phyloP scores from a whole-genome alignment of 805 yeast genomes.

The Candida adriatica region DNA sequence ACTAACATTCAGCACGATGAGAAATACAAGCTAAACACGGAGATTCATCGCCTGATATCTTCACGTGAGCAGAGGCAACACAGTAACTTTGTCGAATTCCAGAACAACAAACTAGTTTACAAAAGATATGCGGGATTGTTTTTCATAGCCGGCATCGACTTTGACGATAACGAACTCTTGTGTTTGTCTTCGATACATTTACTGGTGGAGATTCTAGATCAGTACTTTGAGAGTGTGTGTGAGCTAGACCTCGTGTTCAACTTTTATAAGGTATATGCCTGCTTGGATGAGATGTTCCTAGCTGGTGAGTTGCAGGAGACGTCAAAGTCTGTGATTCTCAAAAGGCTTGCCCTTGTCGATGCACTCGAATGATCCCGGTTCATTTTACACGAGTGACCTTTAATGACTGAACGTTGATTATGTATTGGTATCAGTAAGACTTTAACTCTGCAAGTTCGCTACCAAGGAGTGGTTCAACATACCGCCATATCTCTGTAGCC shows the following conservation, averaged over 20 bases:
- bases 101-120: conserved; percentile 65
- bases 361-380: conserved; percentile 37
- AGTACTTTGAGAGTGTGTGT: conserved; percentile 84
- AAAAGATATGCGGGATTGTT: conserved; percentile 88
- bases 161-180: conserved; percentile 74
- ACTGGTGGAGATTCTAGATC: conserved; percentile 82
- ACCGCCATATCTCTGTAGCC: conserved; percentile 34
- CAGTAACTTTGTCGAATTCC: conserved; percentile 72
- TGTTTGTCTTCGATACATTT: conserved; percentile 81
- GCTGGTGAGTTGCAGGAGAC: conserved; percentile 92
- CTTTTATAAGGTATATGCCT: conserved; percentile 75
- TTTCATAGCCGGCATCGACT: conserved; percentile 77
- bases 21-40: conserved; percentile 42
- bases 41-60: conserved; percentile 73
- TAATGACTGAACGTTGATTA: not conserved
- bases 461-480: conserved; percentile 15
- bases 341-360: conserved; percentile 60
- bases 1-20: conserved; percentile 31
- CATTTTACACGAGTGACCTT: not conserved
- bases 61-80: conserved; percentile 81
- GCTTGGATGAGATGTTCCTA: conserved; percentile 78
- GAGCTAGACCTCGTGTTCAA: conserved; percentile 86
- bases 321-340: conserved; percentile 59
- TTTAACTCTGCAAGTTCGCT: conserved; percentile 3
- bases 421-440: too few species aligned